Conservation (phyloP, 345 rosid genomes). For the Murraya paniculata region DNA sequence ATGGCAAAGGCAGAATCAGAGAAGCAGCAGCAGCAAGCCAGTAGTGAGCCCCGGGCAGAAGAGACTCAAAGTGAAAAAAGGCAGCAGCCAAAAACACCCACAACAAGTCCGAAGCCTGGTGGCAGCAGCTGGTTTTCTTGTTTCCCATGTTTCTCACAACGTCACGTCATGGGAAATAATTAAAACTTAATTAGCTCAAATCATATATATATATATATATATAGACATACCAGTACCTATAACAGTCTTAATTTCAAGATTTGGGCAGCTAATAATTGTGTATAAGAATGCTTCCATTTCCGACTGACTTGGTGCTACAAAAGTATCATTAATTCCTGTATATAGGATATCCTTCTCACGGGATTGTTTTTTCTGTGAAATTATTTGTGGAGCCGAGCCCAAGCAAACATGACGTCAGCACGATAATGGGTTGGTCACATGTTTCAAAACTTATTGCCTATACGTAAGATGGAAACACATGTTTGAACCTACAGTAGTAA, state of each 20-base stretch:
- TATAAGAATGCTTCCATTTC: neutral
- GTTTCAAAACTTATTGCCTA: neutral
- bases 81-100: neutral
- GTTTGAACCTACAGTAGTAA: neutral
- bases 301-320: neutral
- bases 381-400: no score
- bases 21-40: neutral
- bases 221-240: neutral
- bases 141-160: conserved; percentile 44
- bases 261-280: neutral
- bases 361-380: neutral
- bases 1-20: neutral
- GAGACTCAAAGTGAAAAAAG: conserved; percentile 2
- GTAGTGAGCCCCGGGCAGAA: neutral
- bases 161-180: neutral
- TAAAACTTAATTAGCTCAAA: neutral
- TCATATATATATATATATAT: no score
- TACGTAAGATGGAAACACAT: neutral
- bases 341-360: neutral
- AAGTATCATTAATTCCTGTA: neutral
- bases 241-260: neutral
- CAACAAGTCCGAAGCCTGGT: conserved; percentile 16
- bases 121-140: conserved; percentile 47
- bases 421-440: no score
- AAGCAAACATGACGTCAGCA: no score